Evolutionary conservation across 306 rosid species (phyloP).

Genomic region (Acacia confusa): DNA sequence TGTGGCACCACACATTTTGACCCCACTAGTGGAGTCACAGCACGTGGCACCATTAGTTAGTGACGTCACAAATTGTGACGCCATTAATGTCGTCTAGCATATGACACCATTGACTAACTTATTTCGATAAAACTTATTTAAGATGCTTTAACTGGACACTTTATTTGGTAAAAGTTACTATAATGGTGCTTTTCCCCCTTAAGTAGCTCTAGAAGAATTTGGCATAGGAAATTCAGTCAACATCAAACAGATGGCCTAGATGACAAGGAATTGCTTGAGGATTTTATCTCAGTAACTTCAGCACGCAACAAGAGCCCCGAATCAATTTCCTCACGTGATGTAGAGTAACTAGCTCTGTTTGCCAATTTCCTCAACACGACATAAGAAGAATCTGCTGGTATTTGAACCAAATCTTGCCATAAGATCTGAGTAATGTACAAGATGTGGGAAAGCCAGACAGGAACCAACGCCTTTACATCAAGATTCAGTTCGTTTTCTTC

Average conservation of each 20-base stretch:
- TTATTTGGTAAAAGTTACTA: too few species aligned
- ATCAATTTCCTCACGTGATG: constrained; percentile 11
- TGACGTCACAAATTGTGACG: too few species aligned
- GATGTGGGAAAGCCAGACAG: constrained; percentile 11
- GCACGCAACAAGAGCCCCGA: constrained; percentile 18
- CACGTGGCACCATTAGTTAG: too few species aligned
- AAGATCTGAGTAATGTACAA: constrained; percentile 33
- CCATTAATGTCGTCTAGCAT: too few species aligned
- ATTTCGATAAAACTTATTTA: too few species aligned
- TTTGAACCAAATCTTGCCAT: constrained; percentile 5
- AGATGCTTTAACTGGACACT: too few species aligned
- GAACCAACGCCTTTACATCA: constrained; percentile 14
- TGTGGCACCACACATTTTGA: too few species aligned
- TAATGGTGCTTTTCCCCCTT: too few species aligned
- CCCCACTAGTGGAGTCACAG: too few species aligned
- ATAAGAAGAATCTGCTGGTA: constrained; percentile 2
- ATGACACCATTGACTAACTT: too few species aligned
- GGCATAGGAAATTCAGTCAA: background rate
- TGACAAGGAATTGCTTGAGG: background rate
- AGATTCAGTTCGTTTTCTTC: constrained; percentile 44
- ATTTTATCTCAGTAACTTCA: constrained; percentile 11
- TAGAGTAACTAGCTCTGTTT: constrained; percentile 19
- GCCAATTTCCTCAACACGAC: background rate
- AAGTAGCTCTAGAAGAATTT: constrained; percentile 27
- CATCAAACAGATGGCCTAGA: background rate